These are phyloP conservation scores for Clausena lansium DNA, from an alignment of 345 rosid species.

Conservation along the genomic window DNA sequence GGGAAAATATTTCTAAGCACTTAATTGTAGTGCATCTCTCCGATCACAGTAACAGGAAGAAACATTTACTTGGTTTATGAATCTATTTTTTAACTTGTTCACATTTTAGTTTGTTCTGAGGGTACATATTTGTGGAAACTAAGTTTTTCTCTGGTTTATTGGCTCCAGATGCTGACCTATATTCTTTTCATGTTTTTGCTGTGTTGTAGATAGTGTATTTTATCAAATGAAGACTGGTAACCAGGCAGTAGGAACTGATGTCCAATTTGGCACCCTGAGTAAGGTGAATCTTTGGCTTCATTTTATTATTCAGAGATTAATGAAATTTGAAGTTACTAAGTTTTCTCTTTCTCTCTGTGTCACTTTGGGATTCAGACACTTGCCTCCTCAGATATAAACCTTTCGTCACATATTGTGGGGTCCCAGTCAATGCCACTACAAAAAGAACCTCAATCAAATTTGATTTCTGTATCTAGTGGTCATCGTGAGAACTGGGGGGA, in stretches of 20 bases:
- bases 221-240: conserved; percentile 50
- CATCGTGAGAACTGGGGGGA: conserved; percentile 61
- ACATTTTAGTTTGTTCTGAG: background rate
- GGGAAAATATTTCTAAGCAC: background rate
- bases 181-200: background rate
- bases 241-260: conserved; percentile 42
- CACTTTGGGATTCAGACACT: conserved; percentile 27
- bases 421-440: conserved; percentile 33
- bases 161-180: conserved; percentile 1
- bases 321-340: conserved; percentile 14
- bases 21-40: background rate
- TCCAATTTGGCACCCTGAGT: conserved; percentile 41
- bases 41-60: background rate
- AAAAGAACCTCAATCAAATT: conserved; percentile 38
- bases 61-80: background rate
- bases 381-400: conserved; percentile 36
- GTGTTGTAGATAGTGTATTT: conserved; percentile 46
- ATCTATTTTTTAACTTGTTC: background rate
- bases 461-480: conserved; percentile 43
- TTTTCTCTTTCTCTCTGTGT: conserved; percentile 7
- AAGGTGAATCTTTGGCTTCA: conserved; percentile 36
- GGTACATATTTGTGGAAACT: background rate
- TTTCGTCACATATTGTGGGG: conserved; percentile 30
- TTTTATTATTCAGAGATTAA: conserved; percentile 8
- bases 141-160: background rate